These are phyloP conservation scores for Rutidosis leptorrhynchoides DNA, from an alignment of 129 eudicot species.

Conservation along the genomic window DNA sequence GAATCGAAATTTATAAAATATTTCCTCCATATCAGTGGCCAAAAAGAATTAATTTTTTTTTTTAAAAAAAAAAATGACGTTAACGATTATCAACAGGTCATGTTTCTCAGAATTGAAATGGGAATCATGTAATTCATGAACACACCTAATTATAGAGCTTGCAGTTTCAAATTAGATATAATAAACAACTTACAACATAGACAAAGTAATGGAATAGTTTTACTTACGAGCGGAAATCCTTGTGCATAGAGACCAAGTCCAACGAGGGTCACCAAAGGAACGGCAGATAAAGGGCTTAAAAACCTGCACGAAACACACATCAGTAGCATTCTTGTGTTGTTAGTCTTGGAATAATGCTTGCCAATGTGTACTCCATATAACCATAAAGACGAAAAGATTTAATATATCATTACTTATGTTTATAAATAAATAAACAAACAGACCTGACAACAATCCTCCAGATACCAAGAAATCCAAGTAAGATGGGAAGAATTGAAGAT, in stretches of 20 bases:
- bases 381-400: not conserved
- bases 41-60: not conserved
- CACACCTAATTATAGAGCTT: too few species aligned
- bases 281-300: slow-evolving; percentile 88
- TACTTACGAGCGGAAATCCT: slow-evolving; percentile 77
- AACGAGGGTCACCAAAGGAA: slow-evolving; percentile 76
- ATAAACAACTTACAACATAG: too few species aligned
- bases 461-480: slow-evolving; percentile 70
- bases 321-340: not conserved
- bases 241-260: slow-evolving; percentile 84
- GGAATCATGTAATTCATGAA: too few species aligned
- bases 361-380: not conserved
- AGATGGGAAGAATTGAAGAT: slow-evolving; percentile 64
- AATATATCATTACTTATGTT: not conserved
- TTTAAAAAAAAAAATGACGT: not conserved
- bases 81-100: not conserved
- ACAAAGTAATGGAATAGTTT: too few species aligned
- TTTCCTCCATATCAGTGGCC: too few species aligned
- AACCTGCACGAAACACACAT: slow-evolving; percentile 41
- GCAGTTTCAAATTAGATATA: too few species aligned
- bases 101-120: too few species aligned
- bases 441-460: slow-evolving; percentile 86
- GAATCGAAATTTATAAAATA: too few species aligned
- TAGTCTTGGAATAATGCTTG: not conserved
- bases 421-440: not conserved